Evolutionary conservation across 75 land plant species (phyloP), one percentile per base, ranked within the genome.

Genomic region (Selaginella moellendorffii): DNA sequence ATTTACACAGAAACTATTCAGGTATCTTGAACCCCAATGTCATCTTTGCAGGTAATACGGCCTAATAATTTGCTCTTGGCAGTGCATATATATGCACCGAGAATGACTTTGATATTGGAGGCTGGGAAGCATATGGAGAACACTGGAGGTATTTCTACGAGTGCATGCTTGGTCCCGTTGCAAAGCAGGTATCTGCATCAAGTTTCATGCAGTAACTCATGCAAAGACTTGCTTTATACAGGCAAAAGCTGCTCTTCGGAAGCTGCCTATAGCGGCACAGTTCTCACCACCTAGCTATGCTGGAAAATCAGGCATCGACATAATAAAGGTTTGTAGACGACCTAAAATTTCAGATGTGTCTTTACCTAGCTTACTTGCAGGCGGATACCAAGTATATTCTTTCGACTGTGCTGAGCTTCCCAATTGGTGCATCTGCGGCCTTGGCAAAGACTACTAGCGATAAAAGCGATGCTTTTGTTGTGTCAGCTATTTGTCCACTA

Each of bases 1-100:
- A 29, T 77, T 77, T 61, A 69, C 78, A 31, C 74, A 77, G 31
- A 77, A 77, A 46, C 68, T 77, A 52, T 77, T 77, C 68, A 77
- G 79, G 79, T 77, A 29, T 64, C 12, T 14, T 36, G 14, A 36
- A 36, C 46, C 5, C 46, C 46, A 14, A 36, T 36, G 14, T n/a
- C n/a, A n/a, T n/a, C n/a, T n/a, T n/a, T n/a, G n/a, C n/a, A n/a
- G n/a, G n/a, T n/a, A n/a, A n/a, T n/a, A n/a, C n/a, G n/a, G n/a
- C n/a, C n/a, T n/a, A n/a, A n/a, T n/a, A n/a, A n/a, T n/a, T 36
- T 5, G 46, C 46, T 28, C 20, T 19, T 63, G 58, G 28, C 69
- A 77, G 79, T 77, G 79, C 79, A 52, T 77, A 77, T 60, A 71
- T 74, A 12, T 77, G 77, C 56, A 60, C 56, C 9, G 68, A 65